These are phyloP conservation scores for Exophiala xenobiotica DNA, from an alignment of 2,329 filamentous ascomycete genomes.

Conservation along the genomic window DNA sequence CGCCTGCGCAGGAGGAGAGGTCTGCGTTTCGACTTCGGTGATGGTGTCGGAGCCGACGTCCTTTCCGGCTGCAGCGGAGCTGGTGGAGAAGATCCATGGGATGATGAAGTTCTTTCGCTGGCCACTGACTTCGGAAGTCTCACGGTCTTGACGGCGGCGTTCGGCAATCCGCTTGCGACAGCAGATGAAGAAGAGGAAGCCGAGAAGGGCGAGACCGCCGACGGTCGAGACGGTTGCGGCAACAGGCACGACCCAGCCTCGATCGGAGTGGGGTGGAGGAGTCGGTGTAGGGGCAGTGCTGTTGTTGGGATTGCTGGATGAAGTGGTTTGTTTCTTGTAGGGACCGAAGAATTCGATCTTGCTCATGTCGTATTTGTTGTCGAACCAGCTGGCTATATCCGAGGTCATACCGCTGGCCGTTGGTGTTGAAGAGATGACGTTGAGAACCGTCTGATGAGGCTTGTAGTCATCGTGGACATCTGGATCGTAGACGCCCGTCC, in stretches of 20 bases:
- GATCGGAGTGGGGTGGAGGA: background rate
- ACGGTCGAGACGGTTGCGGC: slow-evolving; percentile 61
- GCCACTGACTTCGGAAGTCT: background rate
- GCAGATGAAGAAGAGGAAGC: slow-evolving; percentile 55
- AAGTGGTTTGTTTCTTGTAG: slow-evolving; percentile 33
- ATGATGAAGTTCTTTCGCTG: slow-evolving; percentile 10
- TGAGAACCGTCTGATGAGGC: slow-evolving; percentile 26
- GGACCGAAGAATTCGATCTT: slow-evolving; percentile 60
- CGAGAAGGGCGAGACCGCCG: slow-evolving; percentile 53
- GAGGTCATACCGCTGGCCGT: slow-evolving; percentile 15
- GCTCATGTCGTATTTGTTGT: slow-evolving; percentile 55
- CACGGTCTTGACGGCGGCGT: background rate
- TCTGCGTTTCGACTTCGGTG: slow-evolving; percentile 14
- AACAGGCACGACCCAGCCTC: slow-evolving; percentile 54
- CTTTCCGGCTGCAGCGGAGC: slow-evolving; percentile 3
- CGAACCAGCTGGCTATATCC: slow-evolving; percentile 51
- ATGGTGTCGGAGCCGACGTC: slow-evolving; percentile 17
- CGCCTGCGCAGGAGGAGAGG: slow-evolving; percentile 2
- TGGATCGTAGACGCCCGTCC: slow-evolving; percentile 35
- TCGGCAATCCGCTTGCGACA: slow-evolving; percentile 37
- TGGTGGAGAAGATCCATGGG: slow-evolving; percentile 13
- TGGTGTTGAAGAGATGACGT: slow-evolving; percentile 34
- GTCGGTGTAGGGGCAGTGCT: background rate
- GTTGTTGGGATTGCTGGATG: background rate
- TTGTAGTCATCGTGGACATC: slow-evolving; percentile 33